Base-by-base conservation (phyloP, 2,329 filamentous ascomycete genomes). In the Cryoendolithus antarcticus region DNA sequence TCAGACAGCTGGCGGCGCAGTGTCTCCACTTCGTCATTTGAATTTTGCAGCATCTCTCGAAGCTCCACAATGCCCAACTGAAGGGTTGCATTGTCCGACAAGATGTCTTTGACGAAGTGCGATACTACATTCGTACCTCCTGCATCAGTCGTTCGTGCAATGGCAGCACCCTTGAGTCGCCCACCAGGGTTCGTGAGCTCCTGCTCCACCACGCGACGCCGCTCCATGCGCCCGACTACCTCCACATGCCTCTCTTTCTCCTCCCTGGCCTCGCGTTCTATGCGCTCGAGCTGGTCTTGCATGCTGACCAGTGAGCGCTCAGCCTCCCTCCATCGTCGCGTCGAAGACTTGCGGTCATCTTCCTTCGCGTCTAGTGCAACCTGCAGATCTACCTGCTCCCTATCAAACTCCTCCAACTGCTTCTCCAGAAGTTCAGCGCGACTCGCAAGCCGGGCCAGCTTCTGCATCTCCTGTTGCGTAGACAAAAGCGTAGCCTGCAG, bases 21-120 rank as follows among this genome's bases (percentile, higher is more conserved):
- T 32, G 74, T 75, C 57, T 94, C 86, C 3, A 96, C 91, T 62
- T 98, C 89, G 52, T 94, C 84, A 54, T 96, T 93, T 3, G 89
- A 94, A 56, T 76, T 86, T 53, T 86, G 74, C 13, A 98, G 70
- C 77, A 98, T 80, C 57, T 94, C 88, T 11, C 88, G 74, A 35
- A 98, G 65, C 63, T 98, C 91, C 38, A 88, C 76, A 43, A 96
- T 93, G 10, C 86, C 86, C 46, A 91, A 72, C 59, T 98, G 91
- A 33, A 98, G 66, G 50, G 86, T 94, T 7, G 88, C 86, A 55
- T 98, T 98, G 59, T 98, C 91, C 53, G 93, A 81, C 11, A 98
- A 68, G 40, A 98, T 83, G 58, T 96, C 91, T 49, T 88, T 86
- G 40, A 98, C 91, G 51, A 98, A 96, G 55, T 93, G 85, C 12